These are phyloP conservation scores for Climacium dendroides DNA, from an alignment of 225 moss, liverwort and hornwort genomes.

Conservation along the genomic window DNA sequence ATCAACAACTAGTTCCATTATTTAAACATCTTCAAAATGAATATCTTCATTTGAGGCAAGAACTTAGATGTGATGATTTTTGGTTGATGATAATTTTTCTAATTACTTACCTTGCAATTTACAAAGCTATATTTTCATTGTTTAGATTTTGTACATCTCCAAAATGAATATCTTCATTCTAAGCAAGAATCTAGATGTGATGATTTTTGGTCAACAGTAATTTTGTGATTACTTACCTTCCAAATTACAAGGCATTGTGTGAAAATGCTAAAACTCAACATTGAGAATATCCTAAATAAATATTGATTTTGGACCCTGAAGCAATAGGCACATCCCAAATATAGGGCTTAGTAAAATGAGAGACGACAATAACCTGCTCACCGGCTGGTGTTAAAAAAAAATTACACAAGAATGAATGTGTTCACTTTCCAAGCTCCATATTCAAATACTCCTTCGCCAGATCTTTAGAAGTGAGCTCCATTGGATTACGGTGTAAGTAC, in stretches of 20 bases:
- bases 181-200: background rate
- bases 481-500: background rate
- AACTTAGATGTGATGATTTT: no score
- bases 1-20: rapidly evolving
- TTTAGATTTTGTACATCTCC: no score
- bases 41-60: no score
- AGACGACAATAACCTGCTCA: background rate
- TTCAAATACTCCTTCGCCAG: background rate
- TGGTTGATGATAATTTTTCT: no score
- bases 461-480: background rate
- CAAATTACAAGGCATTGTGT: background rate
- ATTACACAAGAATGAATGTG: background rate
- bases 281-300: background rate
- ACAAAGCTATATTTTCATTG: no score
- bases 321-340: background rate
- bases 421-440: background rate
- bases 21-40: background rate
- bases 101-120: no score
- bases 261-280: background rate
- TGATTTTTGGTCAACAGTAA: background rate
- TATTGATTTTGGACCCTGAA: background rate
- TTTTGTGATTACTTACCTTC: background rate
- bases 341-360: background rate
- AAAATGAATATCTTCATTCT: background rate
- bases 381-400: background rate